phyloP scores from a whole-genome alignment of 345 rosid species.

The Bretschneidera sinensis region DNA sequence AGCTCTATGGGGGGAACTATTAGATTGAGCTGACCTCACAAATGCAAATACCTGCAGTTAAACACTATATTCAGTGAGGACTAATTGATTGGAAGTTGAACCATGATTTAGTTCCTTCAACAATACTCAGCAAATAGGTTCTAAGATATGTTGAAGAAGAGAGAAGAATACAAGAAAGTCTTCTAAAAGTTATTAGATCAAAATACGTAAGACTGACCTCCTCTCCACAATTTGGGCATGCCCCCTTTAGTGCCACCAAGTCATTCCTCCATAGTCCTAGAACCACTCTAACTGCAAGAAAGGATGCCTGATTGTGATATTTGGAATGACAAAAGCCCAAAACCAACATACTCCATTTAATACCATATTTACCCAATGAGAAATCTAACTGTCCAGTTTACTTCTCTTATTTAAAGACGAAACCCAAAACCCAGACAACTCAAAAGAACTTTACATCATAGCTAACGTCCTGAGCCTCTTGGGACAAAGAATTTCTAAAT shows the following conservation, averaged over 20 bases:
- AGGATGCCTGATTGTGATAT: background rate
- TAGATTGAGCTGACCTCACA: slow-evolving; percentile 62
- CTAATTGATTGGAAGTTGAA: background rate
- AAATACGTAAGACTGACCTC: slow-evolving; percentile 51
- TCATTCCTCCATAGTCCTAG: slow-evolving; percentile 87
- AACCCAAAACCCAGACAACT: background rate
- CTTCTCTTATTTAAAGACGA: no score
- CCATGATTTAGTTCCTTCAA: background rate
- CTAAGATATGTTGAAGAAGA: background rate
- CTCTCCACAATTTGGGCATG: slow-evolving; percentile 95
- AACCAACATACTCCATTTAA: background rate
- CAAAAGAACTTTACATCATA: background rate
- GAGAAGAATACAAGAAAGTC: slow-evolving; percentile 3
- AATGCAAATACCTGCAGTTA: slow-evolving; percentile 79
- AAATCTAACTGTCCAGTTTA: background rate
- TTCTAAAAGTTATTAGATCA: slow-evolving; percentile 1
- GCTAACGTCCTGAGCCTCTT: background rate
- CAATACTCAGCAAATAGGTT: background rate
- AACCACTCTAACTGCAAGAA: slow-evolving; percentile 71
- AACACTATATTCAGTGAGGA: slow-evolving; percentile 7
- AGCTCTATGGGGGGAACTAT: slow-evolving; percentile 61
- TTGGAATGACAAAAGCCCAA: background rate
- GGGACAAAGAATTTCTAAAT: background rate
- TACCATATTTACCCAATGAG: background rate
- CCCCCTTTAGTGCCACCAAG: slow-evolving; percentile 80